Conservation (phyloP, 208 protist genomes). For the Herpetomonas tarakana region DNA sequence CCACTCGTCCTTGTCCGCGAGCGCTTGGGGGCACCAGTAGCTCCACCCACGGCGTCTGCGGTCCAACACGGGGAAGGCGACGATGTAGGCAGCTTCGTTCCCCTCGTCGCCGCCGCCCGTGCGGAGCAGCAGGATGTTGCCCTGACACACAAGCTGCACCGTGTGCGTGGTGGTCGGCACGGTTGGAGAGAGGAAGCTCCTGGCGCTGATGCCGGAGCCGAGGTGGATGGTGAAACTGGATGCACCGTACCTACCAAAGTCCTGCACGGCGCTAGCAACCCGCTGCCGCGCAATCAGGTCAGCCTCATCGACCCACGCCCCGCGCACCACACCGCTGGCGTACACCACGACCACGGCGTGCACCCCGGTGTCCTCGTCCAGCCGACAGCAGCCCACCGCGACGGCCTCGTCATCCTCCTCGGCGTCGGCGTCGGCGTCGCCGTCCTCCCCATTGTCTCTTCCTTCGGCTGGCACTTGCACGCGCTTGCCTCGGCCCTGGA, state of each 20-base stretch:
- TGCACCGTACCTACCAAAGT: neutral
- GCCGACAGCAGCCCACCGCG: conserved; percentile 31
- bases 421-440: neutral
- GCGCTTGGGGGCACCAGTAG: conserved; percentile 27
- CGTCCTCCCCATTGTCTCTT: neutral
- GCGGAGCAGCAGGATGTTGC: conserved; percentile 65
- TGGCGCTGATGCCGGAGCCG: conserved; percentile 10
- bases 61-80: conserved; percentile 66
- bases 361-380: conserved; percentile 75
- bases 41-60: conserved; percentile 39
- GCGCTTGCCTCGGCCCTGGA: conserved; percentile 7
- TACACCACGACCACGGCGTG: conserved; percentile 55
- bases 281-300: conserved; percentile 66
- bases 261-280: conserved; percentile 5
- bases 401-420: conserved; percentile 38
- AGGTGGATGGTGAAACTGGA: conserved; percentile 28
- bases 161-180: conserved; percentile 32
- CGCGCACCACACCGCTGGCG: conserved; percentile 40
- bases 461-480: conserved; percentile 3
- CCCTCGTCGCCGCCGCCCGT: conserved; percentile 15
- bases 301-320: conserved; percentile 52
- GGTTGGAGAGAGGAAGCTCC: conserved; percentile 15
- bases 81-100: conserved; percentile 35
- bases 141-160: conserved; percentile 27
- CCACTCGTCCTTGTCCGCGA: neutral